phyloP scores from a whole-genome alignment of 345 rosid genomes.

The Eutrema japonicum region DNA sequence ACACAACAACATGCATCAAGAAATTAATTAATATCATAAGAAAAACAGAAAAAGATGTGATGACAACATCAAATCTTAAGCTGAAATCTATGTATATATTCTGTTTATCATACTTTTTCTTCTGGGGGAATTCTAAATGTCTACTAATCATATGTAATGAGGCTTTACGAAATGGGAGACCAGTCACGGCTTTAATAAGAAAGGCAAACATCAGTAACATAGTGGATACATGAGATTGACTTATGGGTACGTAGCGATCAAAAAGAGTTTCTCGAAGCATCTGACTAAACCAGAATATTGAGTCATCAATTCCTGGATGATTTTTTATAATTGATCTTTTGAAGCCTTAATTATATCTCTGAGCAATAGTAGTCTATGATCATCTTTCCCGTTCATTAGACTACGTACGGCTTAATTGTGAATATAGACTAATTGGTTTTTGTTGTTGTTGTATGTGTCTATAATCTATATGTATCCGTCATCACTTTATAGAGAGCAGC shows the following conservation, averaged over 20 bases:
- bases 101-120: no score
- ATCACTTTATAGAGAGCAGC: background rate
- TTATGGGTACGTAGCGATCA: background rate
- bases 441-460: background rate
- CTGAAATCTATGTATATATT: no score
- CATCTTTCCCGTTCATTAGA: constrained; percentile 6
- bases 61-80: no score
- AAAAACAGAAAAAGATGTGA: no score
- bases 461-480: background rate
- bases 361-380: background rate
- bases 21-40: no score
- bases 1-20: no score
- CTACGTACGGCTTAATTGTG: background rate
- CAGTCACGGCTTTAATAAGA: background rate
- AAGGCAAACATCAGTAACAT: background rate
- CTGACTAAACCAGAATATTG: background rate
- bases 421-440: background rate
- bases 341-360: background rate
- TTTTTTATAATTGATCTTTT: background rate
- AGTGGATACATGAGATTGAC: background rate
- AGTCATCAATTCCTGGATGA: background rate
- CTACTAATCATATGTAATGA: no score
- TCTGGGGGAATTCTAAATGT: no score
- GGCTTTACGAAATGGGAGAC: no score
- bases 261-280: background rate